phyloP scores from a whole-genome alignment of 2,329 filamentous ascomycete genomes.

The Ophiostoma angusticollis region DNA sequence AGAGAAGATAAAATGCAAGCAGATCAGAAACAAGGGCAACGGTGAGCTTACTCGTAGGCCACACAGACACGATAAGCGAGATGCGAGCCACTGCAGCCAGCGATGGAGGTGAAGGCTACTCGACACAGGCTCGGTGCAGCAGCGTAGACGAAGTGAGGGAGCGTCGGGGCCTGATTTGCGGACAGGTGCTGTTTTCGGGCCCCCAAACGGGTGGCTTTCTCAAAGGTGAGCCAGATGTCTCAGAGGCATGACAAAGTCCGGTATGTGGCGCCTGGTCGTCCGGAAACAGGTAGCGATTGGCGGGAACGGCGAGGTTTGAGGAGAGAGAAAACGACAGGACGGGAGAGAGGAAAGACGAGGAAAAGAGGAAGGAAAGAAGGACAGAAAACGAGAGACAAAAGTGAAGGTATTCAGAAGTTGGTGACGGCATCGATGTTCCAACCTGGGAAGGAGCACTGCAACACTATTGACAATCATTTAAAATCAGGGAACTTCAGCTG shows the following conservation, averaged over 20 bases:
- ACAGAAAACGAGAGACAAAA: neutral
- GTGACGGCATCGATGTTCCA: no score
- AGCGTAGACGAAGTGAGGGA: neutral
- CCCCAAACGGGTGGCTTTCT: slow-evolving; percentile 6
- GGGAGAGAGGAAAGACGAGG: neutral
- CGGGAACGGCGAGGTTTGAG: neutral
- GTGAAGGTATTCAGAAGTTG: slow-evolving; percentile 7
- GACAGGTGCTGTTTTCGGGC: neutral
- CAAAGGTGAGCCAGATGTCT: slow-evolving; percentile 10
- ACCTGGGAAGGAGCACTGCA: slow-evolving; percentile 1
- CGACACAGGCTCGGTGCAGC: slow-evolving; percentile 1
- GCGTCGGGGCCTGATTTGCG: neutral
- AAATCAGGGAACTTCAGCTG: slow-evolving; percentile 11
- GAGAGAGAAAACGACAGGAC: neutral
- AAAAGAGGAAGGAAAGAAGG: neutral
- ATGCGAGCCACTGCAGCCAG: neutral
- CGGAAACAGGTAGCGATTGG: slow-evolving; percentile 6
- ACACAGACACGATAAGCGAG: neutral
- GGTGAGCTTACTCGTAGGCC: no score
- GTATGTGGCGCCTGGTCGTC: slow-evolving; percentile 6
- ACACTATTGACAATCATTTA: neutral
- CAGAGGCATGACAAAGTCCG: slow-evolving; percentile 8
- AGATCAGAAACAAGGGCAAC: no score
- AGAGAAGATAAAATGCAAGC: neutral
- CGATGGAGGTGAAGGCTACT: slow-evolving; percentile 1